These are phyloP conservation scores for Zelopaecilomyces penicillatus DNA, from an alignment of 2,329 filamentous ascomycete species.

Conservation along the genomic window DNA sequence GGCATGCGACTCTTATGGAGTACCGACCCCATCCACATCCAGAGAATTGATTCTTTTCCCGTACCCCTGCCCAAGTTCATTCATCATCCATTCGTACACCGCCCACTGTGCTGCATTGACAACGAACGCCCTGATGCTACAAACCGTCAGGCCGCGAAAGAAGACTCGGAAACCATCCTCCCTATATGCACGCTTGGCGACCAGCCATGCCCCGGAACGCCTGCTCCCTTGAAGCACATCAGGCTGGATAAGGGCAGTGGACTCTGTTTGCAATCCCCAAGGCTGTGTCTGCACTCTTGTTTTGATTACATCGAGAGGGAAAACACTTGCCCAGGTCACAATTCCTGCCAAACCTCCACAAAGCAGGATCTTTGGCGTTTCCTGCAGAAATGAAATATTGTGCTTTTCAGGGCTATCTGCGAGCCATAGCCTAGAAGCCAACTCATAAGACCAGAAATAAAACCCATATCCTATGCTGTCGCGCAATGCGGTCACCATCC, in stretches of 20 bases:
- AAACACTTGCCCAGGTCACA: constrained; percentile 82
- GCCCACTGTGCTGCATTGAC: constrained; percentile 94
- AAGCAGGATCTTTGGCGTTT: constrained; percentile 58
- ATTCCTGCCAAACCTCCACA: constrained; percentile 85
- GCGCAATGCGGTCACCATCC: constrained; percentile 68
- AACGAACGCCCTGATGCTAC: constrained; percentile 77
- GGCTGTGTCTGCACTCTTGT: constrained; percentile 78
- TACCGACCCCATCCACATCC: too few species aligned
- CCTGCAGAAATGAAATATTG: constrained; percentile 25
- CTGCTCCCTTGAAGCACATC: constrained; percentile 2
- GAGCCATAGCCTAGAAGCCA: constrained; percentile 54
- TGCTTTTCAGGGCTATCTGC: constrained; percentile 16
- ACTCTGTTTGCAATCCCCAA: too few species aligned
- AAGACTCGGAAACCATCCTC: constrained; percentile 55
- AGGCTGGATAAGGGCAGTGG: constrained; percentile 5
- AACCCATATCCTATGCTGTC: constrained; percentile 95
- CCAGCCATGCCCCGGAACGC: constrained; percentile 47
- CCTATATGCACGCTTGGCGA: constrained; percentile 59
- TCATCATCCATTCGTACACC: constrained; percentile 83
- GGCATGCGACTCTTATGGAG: too few species aligned
- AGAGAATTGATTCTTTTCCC: constrained; percentile 3
- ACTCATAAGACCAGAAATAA: constrained; percentile 91
- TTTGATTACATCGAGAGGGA: constrained; percentile 87
- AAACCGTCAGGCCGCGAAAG: constrained; percentile 69
- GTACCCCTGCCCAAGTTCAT: constrained; percentile 33